phyloP scores from a whole-genome alignment of 2,329 filamentous ascomycete genomes.

The Coleophoma eucalyptorum region DNA sequence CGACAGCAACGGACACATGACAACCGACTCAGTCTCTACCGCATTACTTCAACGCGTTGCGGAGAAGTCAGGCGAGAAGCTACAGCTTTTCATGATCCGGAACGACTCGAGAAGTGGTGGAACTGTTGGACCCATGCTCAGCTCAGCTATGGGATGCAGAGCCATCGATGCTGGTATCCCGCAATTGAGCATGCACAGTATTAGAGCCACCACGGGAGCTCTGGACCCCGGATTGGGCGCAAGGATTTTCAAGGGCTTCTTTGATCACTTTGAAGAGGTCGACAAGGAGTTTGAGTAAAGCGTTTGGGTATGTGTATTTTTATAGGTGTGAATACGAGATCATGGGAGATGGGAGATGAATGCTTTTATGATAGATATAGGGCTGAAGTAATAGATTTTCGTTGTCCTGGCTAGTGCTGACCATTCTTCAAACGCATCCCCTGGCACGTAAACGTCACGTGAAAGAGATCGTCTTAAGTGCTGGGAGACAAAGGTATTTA shows the following conservation, averaged over 20 bases:
- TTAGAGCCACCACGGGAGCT: conserved; percentile 82
- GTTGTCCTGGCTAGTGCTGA: too few species aligned
- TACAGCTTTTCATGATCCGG: conserved; percentile 91
- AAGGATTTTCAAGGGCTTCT: conserved; percentile 83
- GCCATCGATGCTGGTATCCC: conserved; percentile 86
- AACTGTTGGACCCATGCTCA: conserved; percentile 92
- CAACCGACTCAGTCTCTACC: conserved; percentile 83
- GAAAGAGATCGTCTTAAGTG: too few species aligned
- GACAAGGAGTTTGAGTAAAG: conserved; percentile 68
- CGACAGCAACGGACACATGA: conserved; percentile 94
- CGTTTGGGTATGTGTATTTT: background rate
- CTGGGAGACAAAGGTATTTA: too few species aligned
- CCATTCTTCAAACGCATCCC: too few species aligned
- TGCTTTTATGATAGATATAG: too few species aligned
- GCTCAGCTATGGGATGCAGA: conserved; percentile 73
- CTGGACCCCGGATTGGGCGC: conserved; percentile 86
- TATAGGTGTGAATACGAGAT: too few species aligned
- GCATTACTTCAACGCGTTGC: conserved; percentile 77
- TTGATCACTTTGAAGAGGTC: conserved; percentile 81
- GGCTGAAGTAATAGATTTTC: too few species aligned
- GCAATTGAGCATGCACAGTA: conserved; percentile 91
- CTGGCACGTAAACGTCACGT: too few species aligned
- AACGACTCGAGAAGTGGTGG: conserved; percentile 89
- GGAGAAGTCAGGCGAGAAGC: conserved; percentile 63
- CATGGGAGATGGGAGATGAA: too few species aligned